Evolutionary conservation across 768 basidiomycete species (phyloP).

Genomic region (Chalciporus chontae): DNA sequence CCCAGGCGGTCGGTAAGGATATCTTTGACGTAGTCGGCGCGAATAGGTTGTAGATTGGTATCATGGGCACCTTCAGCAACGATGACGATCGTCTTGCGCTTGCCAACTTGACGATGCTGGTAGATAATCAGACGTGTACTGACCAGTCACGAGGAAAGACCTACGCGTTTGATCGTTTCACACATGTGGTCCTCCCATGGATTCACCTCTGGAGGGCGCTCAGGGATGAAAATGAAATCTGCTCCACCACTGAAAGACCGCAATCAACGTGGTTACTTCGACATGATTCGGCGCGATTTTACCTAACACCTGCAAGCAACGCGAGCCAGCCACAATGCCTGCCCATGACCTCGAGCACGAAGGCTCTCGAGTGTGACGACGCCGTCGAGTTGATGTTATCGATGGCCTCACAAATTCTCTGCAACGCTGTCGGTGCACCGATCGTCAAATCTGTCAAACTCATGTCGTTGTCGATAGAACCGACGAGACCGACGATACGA

Average conservation of each 20-base stretch:
- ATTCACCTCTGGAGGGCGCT: constrained; percentile 72
- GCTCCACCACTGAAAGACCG: constrained; percentile 65
- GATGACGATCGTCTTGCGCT: constrained; percentile 98
- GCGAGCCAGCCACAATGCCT: constrained; percentile 99
- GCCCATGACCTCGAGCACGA: constrained; percentile 99
- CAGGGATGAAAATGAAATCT: constrained; percentile 97
- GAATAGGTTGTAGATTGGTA: constrained; percentile 84
- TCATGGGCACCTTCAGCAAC: constrained; percentile 97
- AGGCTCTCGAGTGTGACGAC: constrained; percentile 91
- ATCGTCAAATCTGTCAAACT: constrained; percentile 96
- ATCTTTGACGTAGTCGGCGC: constrained; percentile 85
- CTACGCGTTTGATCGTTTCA: constrained; percentile 70
- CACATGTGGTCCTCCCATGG: constrained; percentile 96
- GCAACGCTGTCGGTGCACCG: constrained; percentile 91
- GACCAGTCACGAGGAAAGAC: constrained; percentile 21
- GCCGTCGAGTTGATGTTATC: constrained; percentile 99
- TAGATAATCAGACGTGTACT: constrained; percentile 2
- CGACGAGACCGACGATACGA: constrained; percentile 96
- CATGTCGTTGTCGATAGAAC: constrained; percentile 99
- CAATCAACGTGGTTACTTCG: constrained; percentile 7
- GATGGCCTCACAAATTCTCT: constrained; percentile 95
- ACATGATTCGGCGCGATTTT: constrained; percentile 15
- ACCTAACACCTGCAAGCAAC: constrained; percentile 88
- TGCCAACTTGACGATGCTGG: constrained; percentile 88
- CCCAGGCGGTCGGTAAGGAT: constrained; percentile 83